These are phyloP conservation scores for Coleophoma crateriformis DNA, from an alignment of 2,329 filamentous ascomycete species.

Conservation along the genomic window DNA sequence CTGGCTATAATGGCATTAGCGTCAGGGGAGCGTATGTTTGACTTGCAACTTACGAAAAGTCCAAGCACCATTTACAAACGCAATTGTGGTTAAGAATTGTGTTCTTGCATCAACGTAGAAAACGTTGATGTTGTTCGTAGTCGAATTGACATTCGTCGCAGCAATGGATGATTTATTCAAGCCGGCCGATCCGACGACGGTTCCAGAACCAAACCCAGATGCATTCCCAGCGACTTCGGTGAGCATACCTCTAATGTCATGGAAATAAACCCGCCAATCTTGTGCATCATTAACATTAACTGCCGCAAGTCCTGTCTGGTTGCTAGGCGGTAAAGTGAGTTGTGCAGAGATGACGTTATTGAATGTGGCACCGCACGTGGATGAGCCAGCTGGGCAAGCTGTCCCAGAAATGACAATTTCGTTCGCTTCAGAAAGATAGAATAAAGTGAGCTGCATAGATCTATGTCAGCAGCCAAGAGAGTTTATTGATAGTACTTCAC, in stretches of 20 bases:
- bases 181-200: slow-evolving; percentile 7
- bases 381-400: slow-evolving; percentile 9
- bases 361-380: slow-evolving; percentile 4
- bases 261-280: slow-evolving; percentile 17
- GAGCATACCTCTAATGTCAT: slow-evolving; percentile 10
- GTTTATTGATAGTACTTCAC: neutral
- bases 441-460: slow-evolving; percentile 11
- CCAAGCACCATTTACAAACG: slow-evolving; percentile 11
- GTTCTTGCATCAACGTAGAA: slow-evolving; percentile 13
- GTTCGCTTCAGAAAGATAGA: slow-evolving; percentile 13
- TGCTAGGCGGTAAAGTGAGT: slow-evolving; percentile 3
- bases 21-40: neutral
- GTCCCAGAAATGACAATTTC: slow-evolving; percentile 14
- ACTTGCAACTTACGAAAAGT: slow-evolving; percentile 8
- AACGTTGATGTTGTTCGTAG: slow-evolving; percentile 15
- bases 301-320: slow-evolving; percentile 13
- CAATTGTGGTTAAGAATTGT: slow-evolving; percentile 6
- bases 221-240: slow-evolving; percentile 13
- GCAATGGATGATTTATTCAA: slow-evolving; percentile 12
- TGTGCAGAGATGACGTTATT: slow-evolving; percentile 9
- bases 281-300: slow-evolving; percentile 15
- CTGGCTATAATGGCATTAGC: slow-evolving; percentile 2
- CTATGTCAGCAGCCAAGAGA: neutral
- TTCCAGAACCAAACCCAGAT: slow-evolving; percentile 11
- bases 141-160: slow-evolving; percentile 14